A percentile compares a stretch with the other conserved stretches of the same genome.
Conservation (phyloP, 2,329 filamentous ascomycete species). For the Aspergillus versicolor region DNA sequence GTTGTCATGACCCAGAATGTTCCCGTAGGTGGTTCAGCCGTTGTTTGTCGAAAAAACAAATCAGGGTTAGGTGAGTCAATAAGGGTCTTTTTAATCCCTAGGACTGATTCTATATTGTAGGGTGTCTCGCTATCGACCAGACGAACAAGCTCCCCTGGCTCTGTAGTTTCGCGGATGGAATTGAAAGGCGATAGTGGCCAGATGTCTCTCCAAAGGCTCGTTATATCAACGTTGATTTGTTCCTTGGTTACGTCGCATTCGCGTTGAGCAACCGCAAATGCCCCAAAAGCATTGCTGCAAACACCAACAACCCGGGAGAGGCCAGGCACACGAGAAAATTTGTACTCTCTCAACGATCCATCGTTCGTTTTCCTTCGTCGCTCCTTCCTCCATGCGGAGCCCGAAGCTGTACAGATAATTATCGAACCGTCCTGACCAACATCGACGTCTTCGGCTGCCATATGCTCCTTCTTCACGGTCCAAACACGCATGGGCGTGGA, state of each 20-base stretch:
- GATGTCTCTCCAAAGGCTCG: constrained; percentile 72
- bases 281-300: constrained; percentile 82
- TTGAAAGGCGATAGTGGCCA: constrained; percentile 67
- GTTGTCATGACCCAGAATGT: constrained; percentile 53
- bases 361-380: constrained; percentile 79
- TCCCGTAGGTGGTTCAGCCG: constrained; percentile 25
- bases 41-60: constrained; percentile 32
- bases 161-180: constrained; percentile 53
- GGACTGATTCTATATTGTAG: constrained; percentile 18
- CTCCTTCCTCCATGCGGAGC: constrained; percentile 87
- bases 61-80: constrained; percentile 49
- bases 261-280: constrained; percentile 81
- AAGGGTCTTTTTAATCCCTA: constrained; percentile 40
- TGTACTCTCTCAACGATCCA: constrained; percentile 80
- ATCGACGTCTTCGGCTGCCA: constrained; percentile 81
- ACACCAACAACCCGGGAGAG: constrained; percentile 83
- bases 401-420: constrained; percentile 87
- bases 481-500: constrained; percentile 79
- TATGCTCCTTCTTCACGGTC: constrained; percentile 79
- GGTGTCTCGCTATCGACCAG: constrained; percentile 36
- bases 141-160: constrained; percentile 38
- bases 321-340: constrained; percentile 87
- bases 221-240: constrained; percentile 65
- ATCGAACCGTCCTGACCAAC: constrained; percentile 93
- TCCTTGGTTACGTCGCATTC: constrained; percentile 79